phyloP scores from a whole-genome alignment of 1,284 basidiomycete species.

The Cryptococcus sp. region DNA sequence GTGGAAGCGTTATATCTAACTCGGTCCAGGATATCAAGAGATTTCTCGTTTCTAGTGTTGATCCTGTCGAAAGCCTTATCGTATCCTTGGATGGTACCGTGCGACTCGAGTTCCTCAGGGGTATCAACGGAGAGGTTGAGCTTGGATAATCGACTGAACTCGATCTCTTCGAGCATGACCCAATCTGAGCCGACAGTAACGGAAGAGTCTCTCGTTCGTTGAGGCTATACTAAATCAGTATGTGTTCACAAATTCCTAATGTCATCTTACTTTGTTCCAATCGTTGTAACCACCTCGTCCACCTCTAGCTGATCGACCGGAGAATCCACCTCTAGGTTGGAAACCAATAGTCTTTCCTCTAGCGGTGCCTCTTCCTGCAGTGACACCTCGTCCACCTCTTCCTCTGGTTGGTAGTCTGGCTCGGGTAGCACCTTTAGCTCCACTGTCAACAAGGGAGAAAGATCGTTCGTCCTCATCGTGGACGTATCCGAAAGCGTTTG shows the following conservation, averaged over 20 bases:
- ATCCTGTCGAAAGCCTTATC: slow-evolving; percentile 95
- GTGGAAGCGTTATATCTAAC: slow-evolving; percentile 97
- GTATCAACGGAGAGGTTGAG: slow-evolving; percentile 87
- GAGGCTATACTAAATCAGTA: slow-evolving; percentile 55
- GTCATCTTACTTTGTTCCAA: slow-evolving; percentile 71
- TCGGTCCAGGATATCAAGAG: slow-evolving; percentile 86
- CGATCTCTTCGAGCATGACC: slow-evolving; percentile 94
- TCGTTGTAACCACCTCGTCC: slow-evolving; percentile 81
- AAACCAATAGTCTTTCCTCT: slow-evolving; percentile 26
- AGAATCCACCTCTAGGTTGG: slow-evolving; percentile 36
- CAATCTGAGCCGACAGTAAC: slow-evolving; percentile 89
- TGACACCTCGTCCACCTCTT: slow-evolving; percentile 48
- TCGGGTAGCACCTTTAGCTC: slow-evolving; percentile 20
- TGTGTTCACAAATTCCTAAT: neutral
- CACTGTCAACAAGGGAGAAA: slow-evolving; percentile 90
- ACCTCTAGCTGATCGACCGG: slow-evolving; percentile 56
- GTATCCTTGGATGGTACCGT: slow-evolving; percentile 88
- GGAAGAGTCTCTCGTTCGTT: slow-evolving; percentile 87
- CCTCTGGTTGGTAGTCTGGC: slow-evolving; percentile 13
- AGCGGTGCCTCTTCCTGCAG: slow-evolving; percentile 33
- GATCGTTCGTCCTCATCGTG: slow-evolving; percentile 97
- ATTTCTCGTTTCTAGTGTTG: slow-evolving; percentile 85
- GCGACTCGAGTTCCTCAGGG: slow-evolving; percentile 75
- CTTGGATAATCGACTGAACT: slow-evolving; percentile 89
- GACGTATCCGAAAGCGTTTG: slow-evolving; percentile 95